Evolutionary conservation across 768 basidiomycete species (phyloP), one percentile per base, ranked within the genome.

Genomic region (Sporobolomyces pararoseus): DNA sequence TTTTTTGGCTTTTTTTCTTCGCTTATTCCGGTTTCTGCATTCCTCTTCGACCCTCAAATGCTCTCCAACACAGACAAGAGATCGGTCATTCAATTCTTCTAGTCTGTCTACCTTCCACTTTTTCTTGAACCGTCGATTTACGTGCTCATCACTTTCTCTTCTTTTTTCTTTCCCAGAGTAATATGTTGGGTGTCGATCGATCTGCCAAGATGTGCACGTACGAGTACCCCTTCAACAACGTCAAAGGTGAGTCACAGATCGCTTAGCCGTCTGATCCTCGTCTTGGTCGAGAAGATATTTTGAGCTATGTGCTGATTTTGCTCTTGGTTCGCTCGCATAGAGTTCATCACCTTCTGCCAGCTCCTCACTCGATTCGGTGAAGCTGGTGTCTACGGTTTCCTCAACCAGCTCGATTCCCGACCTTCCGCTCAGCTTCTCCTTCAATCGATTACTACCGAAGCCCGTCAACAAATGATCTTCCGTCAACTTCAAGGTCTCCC

Each of bases 381-480:
- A 75, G 82, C 83, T 1, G 86, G 86, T 16, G 84, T 85, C 21
- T 85, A 84, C 73, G 86, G 87, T 13, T 88, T 88, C 82, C 77
- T 88, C n/a, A 80, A 83, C 60, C 85, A 86, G 76, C 82, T 89
- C 46, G 80, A 87, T 77, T 85, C 85, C 27, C 81, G 85, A 39
- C 82, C 84, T 3, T 74, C 82, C 0, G 86, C 86, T 2, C 78
- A 82, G 54, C 77, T 87, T 17, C 79, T 88, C 21, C 76, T 84
- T 10, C 84, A 87, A 76, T 81, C 83, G 10, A 86, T 88, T 73
- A 81, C 85, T 0, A 86, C 84, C 17, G 86, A 88, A 78, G 83
- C 84, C 25, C 80, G 87, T 13, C 87, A 88, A 78, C 84, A 88
- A 79, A 83, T 86, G 83, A 81, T 83, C 53, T 86, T 88, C 82